Percentiles rank a stretch among this genome's conserved stretches.
Evolutionary conservation across 805 yeast genomes (phyloP).

Genomic region (Brettanomyces naardenensis): DNA sequence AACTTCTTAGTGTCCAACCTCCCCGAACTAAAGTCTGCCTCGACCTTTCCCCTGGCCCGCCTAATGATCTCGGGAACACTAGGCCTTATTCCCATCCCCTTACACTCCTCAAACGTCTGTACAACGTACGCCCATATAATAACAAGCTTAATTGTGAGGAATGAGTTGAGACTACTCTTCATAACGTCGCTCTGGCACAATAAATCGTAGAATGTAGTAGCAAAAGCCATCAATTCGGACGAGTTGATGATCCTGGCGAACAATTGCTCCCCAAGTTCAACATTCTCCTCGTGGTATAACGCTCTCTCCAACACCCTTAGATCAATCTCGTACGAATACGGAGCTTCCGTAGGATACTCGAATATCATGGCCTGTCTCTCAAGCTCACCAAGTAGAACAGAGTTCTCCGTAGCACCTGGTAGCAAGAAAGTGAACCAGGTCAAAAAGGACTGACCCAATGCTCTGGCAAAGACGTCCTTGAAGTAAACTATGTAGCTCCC

Average conservation of each 20-base stretch:
- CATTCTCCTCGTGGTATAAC: background rate
- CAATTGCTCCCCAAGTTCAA: background rate
- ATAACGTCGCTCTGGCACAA: background rate
- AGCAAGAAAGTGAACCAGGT: background rate
- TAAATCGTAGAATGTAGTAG: too few relatives aligned
- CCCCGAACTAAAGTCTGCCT: too few relatives aligned
- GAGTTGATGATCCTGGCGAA: background rate
- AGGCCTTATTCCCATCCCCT: too few relatives aligned
- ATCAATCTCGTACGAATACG: background rate
- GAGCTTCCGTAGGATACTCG: background rate
- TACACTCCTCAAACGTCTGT: background rate
- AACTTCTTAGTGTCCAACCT: too few relatives aligned
- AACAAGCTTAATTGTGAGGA: background rate
- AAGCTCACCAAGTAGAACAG: background rate
- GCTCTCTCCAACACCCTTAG: background rate
- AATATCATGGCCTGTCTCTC: background rate
- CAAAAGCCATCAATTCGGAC: too few relatives aligned
- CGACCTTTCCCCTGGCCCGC: too few relatives aligned
- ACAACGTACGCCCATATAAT: background rate
- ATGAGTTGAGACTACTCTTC: slow-evolving; percentile 1
- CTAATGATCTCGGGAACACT: too few relatives aligned
- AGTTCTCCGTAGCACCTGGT: background rate
- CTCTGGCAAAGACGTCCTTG: background rate
- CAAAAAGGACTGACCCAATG: background rate
- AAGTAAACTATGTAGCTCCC: slow-evolving; percentile 1